phyloP scores from a whole-genome alignment of 495 filamentous ascomycete species.

The Penicillium maclennaniae region DNA sequence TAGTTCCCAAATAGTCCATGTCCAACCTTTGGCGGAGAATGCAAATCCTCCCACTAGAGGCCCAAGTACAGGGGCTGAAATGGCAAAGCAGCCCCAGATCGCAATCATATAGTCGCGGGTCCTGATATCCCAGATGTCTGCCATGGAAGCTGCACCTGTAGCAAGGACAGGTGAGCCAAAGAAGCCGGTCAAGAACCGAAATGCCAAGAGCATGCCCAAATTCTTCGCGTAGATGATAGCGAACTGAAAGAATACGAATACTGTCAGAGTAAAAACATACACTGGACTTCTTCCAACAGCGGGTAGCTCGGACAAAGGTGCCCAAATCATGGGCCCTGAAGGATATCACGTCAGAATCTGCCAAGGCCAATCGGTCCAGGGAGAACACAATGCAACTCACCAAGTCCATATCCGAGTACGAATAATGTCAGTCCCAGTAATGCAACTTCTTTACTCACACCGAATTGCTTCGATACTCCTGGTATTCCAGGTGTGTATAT shows the following conservation, averaged over 20 bases:
- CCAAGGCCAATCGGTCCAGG: no score
- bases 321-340: slow-evolving; percentile 41
- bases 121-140: slow-evolving; percentile 30
- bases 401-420: slow-evolving; percentile 41
- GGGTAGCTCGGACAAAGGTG: slow-evolving; percentile 50
- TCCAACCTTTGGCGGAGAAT: slow-evolving; percentile 37
- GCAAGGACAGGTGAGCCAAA: slow-evolving; percentile 50
- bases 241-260: slow-evolving; percentile 52
- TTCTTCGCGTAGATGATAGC: slow-evolving; percentile 44
- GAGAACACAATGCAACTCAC: slow-evolving; percentile 11
- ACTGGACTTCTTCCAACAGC: slow-evolving; percentile 46
- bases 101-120: slow-evolving; percentile 32
- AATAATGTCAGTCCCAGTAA: slow-evolving; percentile 50
- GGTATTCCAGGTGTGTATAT: slow-evolving; percentile 27
- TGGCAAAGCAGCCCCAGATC: slow-evolving; percentile 33
- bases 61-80: slow-evolving; percentile 41
- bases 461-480: slow-evolving; percentile 36
- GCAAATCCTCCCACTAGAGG: slow-evolving; percentile 44
- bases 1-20: slow-evolving; percentile 48
- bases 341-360: no score
- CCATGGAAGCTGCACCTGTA: slow-evolving; percentile 31
- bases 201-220: slow-evolving; percentile 50
- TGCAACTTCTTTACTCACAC: slow-evolving; percentile 44
- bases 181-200: slow-evolving; percentile 54
- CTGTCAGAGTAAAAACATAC: slow-evolving; percentile 42